Conservation (phyloP, 352 stramenopile genomes). For the Phytophthora ohioensis region DNA sequence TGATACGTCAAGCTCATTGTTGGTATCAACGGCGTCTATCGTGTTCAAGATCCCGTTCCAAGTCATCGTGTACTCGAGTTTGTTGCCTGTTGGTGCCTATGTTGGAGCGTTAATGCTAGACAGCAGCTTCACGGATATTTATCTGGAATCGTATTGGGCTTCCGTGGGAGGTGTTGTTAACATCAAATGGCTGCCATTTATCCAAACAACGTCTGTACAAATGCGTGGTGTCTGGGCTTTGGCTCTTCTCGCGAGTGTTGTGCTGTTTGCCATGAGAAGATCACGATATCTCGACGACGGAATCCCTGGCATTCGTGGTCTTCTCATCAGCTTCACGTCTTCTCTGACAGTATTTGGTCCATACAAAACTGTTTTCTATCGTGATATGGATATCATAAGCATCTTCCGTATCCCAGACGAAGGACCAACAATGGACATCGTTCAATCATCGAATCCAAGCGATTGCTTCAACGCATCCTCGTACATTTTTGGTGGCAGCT, state of each 20-base stretch:
- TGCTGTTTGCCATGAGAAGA: slow-evolving; percentile 29
- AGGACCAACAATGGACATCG: slow-evolving; percentile 24
- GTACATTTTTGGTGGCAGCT: slow-evolving; percentile 24
- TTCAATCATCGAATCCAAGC: slow-evolving; percentile 17
- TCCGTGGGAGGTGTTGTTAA: slow-evolving; percentile 28
- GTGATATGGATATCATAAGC: slow-evolving; percentile 26
- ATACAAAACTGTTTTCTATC: slow-evolving; percentile 34
- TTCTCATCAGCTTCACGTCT: slow-evolving; percentile 48
- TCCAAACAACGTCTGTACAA: slow-evolving; percentile 43
- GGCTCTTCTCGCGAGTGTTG: slow-evolving; percentile 41
- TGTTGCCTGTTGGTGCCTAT: slow-evolving; percentile 52
- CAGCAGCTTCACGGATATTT: slow-evolving; percentile 48
- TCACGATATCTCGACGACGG: slow-evolving; percentile 19
- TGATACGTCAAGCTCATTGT: neutral
- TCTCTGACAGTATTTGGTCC: slow-evolving; percentile 48
- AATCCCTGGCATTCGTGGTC: slow-evolving; percentile 39
- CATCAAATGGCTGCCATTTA: slow-evolving; percentile 43
- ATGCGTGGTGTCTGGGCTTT: slow-evolving; percentile 61
- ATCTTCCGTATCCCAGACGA: slow-evolving; percentile 20
- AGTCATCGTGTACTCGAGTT: slow-evolving; percentile 60
- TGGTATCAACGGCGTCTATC: slow-evolving; percentile 22
- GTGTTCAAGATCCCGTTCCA: slow-evolving; percentile 60
- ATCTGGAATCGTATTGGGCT: slow-evolving; percentile 50
- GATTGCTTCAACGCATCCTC: slow-evolving; percentile 33
- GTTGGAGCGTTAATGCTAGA: slow-evolving; percentile 50